A percentile compares a stretch with the other conserved stretches of the same genome.
Evolutionary conservation across 2,329 filamentous ascomycete genomes (phyloP).

Genomic region (Colletotrichum shisoi): DNA sequence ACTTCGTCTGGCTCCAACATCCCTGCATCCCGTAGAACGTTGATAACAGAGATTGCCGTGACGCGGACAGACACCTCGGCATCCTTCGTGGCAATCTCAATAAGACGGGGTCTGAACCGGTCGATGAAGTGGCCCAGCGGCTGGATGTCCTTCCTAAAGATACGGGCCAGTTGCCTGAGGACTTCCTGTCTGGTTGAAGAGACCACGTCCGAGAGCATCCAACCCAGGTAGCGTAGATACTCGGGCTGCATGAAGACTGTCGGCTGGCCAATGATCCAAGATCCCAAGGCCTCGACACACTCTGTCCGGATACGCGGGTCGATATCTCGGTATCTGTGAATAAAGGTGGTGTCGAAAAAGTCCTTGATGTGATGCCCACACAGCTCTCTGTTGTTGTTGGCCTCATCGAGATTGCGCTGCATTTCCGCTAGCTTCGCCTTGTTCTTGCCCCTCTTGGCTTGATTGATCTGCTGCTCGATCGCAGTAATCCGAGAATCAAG

Average conservation of each 20-base stretch:
- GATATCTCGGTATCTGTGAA: constrained; percentile 94
- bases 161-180: constrained; percentile 78
- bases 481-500: constrained; percentile 77
- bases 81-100: constrained; percentile 92
- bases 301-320: constrained; percentile 89
- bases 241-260: constrained; percentile 89
- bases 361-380: constrained; percentile 79
- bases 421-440: constrained; percentile 79
- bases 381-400: constrained; percentile 72
- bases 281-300: constrained; percentile 83
- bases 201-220: constrained; percentile 87
- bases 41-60: constrained; percentile 80
- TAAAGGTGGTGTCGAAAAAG: constrained; percentile 90
- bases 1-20: constrained; percentile 92
- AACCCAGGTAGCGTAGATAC: constrained; percentile 92
- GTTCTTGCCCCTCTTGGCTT: constrained; percentile 76
- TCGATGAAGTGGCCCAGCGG: constrained; percentile 92
- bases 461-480: constrained; percentile 78
- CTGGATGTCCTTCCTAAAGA: constrained; percentile 83
- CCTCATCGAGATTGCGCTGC: constrained; percentile 74
- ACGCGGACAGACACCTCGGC: constrained; percentile 82
- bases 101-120: constrained; percentile 82
- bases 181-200: constrained; percentile 82
- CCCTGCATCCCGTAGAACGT: constrained; percentile 81
- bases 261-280: constrained; percentile 86